Evolutionary conservation across 1,139 yeast genomes (phyloP).

Genomic region (Scheffersomyces cryptocercus): DNA sequence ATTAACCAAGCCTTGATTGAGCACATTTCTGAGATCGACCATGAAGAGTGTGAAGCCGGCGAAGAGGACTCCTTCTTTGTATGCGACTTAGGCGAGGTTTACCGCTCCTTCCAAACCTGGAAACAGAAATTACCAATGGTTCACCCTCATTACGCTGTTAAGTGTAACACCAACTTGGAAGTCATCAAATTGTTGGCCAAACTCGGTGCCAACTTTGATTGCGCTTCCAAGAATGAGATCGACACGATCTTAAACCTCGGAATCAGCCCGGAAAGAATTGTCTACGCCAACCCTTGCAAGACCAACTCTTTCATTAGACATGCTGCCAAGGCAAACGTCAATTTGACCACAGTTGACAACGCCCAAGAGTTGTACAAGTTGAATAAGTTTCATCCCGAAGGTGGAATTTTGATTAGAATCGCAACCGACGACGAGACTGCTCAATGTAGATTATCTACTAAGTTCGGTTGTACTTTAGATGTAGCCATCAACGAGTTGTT

Average conservation of each 20-base stretch:
- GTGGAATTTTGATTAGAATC: constrained; percentile 74
- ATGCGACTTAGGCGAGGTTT: constrained; percentile 78
- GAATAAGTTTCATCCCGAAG: constrained; percentile 63
- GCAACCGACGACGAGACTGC: constrained; percentile 90
- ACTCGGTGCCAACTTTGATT: constrained; percentile 81
- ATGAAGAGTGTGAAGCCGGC: constrained; percentile 67
- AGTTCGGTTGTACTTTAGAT: constrained; percentile 78
- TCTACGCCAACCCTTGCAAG: constrained; percentile 95
- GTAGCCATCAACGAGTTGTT: constrained; percentile 57
- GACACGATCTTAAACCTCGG: constrained; percentile 64
- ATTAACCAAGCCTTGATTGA: constrained; percentile 43
- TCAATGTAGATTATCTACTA: constrained; percentile 82
- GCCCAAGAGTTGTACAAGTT: constrained; percentile 80
- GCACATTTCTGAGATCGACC: constrained; percentile 52
- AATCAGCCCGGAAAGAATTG: constrained; percentile 63
- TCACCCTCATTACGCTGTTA: constrained; percentile 87
- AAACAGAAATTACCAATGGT: constrained; percentile 63
- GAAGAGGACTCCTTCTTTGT: constrained; percentile 88
- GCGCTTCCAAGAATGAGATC: constrained; percentile 90
- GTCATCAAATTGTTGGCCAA: constrained; percentile 59
- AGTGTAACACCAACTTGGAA: constrained; percentile 77
- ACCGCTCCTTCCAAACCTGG: constrained; percentile 67
- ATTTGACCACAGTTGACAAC: constrained; percentile 87
- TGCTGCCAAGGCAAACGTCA: constrained; percentile 57
- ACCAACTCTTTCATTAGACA: constrained; percentile 76